These are phyloP conservation scores for Cicer arietinum DNA, from an alignment of 306 rosid genomes.

Conservation along the genomic window DNA sequence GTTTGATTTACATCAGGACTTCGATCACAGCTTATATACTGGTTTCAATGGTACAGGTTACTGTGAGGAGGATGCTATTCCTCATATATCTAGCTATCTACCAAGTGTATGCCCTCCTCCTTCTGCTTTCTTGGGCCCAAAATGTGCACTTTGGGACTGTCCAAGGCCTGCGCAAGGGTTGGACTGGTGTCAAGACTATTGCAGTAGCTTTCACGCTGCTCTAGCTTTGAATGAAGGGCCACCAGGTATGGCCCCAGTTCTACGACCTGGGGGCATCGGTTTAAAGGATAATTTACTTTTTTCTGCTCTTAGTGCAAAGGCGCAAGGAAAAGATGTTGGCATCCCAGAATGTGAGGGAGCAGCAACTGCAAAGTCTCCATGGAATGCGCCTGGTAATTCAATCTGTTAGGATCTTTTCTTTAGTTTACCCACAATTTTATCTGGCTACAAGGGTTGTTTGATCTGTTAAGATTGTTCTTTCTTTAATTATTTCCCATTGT, in stretches of 20 bases:
- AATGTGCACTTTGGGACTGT: slow-evolving; percentile 99
- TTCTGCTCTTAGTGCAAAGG: slow-evolving; percentile 87
- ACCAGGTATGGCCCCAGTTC: slow-evolving; percentile 94
- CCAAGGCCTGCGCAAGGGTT: slow-evolving; percentile 69
- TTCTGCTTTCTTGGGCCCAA: slow-evolving; percentile 95
- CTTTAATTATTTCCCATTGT: slow-evolving; percentile 34
- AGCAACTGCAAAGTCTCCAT: slow-evolving; percentile 96
- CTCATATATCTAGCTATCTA: slow-evolving; percentile 76
- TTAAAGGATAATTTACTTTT: slow-evolving; percentile 91
- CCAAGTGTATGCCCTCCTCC: slow-evolving; percentile 93
- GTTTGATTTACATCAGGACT: slow-evolving; percentile 67
- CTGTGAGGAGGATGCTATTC: slow-evolving; percentile 65
- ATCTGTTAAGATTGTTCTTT: neutral
- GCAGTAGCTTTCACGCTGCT: slow-evolving; percentile 93
- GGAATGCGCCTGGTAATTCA: slow-evolving; percentile 95
- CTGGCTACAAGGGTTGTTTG: neutral
- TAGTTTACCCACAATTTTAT: slow-evolving; percentile 28
- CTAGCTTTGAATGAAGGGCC: slow-evolving; percentile 97
- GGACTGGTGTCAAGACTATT: slow-evolving; percentile 93
- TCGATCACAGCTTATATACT: slow-evolving; percentile 63
- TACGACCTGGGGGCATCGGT: slow-evolving; percentile 94
- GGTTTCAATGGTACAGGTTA: slow-evolving; percentile 56
- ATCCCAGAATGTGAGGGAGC: slow-evolving; percentile 99
- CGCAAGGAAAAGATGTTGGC: slow-evolving; percentile 93
- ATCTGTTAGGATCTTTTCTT: slow-evolving; percentile 22